Conservation (phyloP, 2,329 filamentous ascomycete species). For the Fusarium equiseti region DNA sequence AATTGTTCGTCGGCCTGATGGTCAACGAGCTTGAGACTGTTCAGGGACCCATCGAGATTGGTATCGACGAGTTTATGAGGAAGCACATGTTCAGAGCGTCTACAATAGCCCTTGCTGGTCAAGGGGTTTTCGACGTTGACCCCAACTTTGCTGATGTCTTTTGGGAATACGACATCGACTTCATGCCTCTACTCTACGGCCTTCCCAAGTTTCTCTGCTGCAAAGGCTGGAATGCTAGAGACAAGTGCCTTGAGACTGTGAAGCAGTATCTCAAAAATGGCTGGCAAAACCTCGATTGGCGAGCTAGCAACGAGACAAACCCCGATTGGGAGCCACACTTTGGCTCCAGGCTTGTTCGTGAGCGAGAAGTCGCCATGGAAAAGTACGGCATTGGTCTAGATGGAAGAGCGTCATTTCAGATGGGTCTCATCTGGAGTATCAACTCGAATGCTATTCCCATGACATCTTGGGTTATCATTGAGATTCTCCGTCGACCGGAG, state of each 20-base stretch:
- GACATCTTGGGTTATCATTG: slow-evolving; percentile 43
- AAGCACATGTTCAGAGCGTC: slow-evolving; percentile 43
- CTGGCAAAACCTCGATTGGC: slow-evolving; percentile 34
- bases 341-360: slow-evolving; percentile 42
- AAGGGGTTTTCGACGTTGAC: slow-evolving; percentile 26
- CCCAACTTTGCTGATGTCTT: slow-evolving; percentile 36
- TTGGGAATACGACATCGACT: slow-evolving; percentile 42
- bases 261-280: slow-evolving; percentile 30
- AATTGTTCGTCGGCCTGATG: slow-evolving; percentile 35
- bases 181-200: slow-evolving; percentile 42
- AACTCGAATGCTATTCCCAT: slow-evolving; percentile 45
- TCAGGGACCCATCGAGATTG: slow-evolving; percentile 20
- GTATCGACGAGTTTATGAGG: slow-evolving; percentile 40
- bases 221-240: slow-evolving; percentile 39
- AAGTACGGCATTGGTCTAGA: slow-evolving; percentile 42
- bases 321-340: slow-evolving; percentile 41
- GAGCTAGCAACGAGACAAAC: slow-evolving; percentile 5
- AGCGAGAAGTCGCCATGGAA: slow-evolving; percentile 40
- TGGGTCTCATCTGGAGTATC: slow-evolving; percentile 46
- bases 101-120: slow-evolving; percentile 39
- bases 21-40: slow-evolving; percentile 21
- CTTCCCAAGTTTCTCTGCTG: slow-evolving; percentile 39
- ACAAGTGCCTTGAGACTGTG: slow-evolving; percentile 34
- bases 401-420: slow-evolving; percentile 41
- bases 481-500: slow-evolving; percentile 38